Percentiles rank a stretch among this genome's conserved stretches.
Evolutionary conservation across 176 grass and related monocot genomes (phyloP).

Genomic region (Elaeis guineensis): DNA sequence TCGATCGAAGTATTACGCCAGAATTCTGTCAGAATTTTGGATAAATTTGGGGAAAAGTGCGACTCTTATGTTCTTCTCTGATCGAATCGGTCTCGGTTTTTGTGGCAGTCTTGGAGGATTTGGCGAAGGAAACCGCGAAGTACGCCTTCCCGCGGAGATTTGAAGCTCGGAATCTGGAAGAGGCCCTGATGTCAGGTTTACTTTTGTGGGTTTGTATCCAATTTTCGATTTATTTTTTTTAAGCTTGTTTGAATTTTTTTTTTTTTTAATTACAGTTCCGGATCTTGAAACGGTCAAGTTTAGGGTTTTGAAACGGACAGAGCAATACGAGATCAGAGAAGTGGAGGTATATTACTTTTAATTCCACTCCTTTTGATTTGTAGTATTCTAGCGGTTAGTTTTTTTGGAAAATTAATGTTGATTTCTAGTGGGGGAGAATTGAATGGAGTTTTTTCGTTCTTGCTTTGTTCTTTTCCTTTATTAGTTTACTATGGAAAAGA

Average conservation of each 20-base stretch:
- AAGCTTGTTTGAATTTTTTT: background rate
- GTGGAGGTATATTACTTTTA: constrained; percentile 41
- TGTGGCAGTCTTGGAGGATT: constrained; percentile 30
- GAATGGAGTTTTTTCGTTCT: no score
- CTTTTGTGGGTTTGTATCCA: background rate
- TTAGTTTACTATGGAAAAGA: no score
- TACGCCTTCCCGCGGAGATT: constrained; percentile 60
- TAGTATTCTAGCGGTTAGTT: no score
- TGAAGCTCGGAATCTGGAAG: constrained; percentile 62
- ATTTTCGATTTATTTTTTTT: background rate
- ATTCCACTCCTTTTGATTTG: no score
- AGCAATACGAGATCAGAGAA: constrained; percentile 77
- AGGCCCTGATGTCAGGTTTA: constrained; percentile 78
- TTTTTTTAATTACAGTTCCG: constrained; percentile 29
- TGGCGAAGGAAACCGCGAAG: constrained; percentile 52
- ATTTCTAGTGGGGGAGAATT: no score
- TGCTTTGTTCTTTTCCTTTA: no score
- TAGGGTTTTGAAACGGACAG: constrained; percentile 47
- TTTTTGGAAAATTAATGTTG: no score
- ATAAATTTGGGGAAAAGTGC: no score
- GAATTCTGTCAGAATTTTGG: no score
- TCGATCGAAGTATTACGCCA: background rate
- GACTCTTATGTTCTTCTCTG: no score
- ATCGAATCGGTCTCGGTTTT: background rate
- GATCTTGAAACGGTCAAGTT: constrained; percentile 78